Evolutionary conservation across 2,329 filamentous ascomycete species (phyloP), one percentile per base, ranked within the genome.

Genomic region (Claviceps maximensis): DNA sequence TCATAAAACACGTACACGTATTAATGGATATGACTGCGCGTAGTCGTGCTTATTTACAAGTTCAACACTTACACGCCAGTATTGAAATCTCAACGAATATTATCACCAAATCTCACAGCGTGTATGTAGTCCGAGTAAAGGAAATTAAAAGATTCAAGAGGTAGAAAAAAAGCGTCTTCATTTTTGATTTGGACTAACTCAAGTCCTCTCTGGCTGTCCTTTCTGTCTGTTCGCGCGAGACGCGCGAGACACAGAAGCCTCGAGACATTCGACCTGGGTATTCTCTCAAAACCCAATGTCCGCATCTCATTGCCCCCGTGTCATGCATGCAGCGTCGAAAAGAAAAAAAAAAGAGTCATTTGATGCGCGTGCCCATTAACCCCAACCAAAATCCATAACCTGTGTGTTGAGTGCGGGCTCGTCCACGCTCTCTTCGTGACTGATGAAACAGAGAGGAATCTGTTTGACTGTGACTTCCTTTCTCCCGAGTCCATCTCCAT

Each of bases 171-270:
- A 41, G 23, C 45, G 25, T 46, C 42, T 48, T 38, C 27, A 29
- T 70, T 67, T 63, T 64, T 67, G 49, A 51, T 50, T 62, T 61
- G 63, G 66, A 27, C 69, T 63, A 70, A 67, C 68, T 71, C 66
- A 70, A 70, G 67, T 71, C 65, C 66, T 60, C 66, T 61, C 63
- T 67, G 65, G 65, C 65, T 60, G 57, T 65, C 60, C 58, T 58
- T 48, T 36, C 38, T 58, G 23, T 49, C 56, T 59, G 60, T 50
- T 53, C 55, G 58, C 57, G 57, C 49, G 51, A 55, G 59, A 55
- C 55, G 58, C 57, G 57, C 49, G 51, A 55, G 59, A 55, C 53
- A 58, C 53, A 56, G 54, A 55, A 50, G 47, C 51, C 41, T 33
- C 46, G 33, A 25, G 40, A 53, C 27, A 13, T 31, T 48, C 21